Evolutionary conservation across 2,329 filamentous ascomycete species (phyloP), one percentile per base, ranked within the genome.

Genomic region (Leptographium lundbergii): DNA sequence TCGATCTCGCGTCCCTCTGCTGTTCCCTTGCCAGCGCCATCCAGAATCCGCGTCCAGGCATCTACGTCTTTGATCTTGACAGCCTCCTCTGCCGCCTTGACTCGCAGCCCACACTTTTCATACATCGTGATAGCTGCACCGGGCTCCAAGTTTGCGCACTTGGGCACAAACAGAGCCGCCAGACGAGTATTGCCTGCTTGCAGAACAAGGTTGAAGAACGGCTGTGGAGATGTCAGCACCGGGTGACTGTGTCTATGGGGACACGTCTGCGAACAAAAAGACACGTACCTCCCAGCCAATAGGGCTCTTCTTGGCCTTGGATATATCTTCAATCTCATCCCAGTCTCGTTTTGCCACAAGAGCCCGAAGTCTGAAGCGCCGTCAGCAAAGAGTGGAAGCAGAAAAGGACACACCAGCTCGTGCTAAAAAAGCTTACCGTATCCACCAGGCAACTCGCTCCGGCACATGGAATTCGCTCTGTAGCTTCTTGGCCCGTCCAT

Each of bases 391-490:
- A 57, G 59, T 57, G 45, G 57, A 54, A 45, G 32, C 19, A 27
- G 11, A 29, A 56, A 22, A 5, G 29, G 32, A 19, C 17, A 4
- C 25, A 36, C 6, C 6, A n/a, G n/a, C 6, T 19, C n/a, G 11
- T 13, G 22, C 54, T 34, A 34, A 54, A 11, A 22, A 32, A 9
- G 13, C 54, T 1, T 70, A 84, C 80, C 82, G 75, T 61, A 84
- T 81, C 90, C 92, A 99, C 84, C 89, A 92, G 63, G 85, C 88
- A 34, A 90, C 88, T 72, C 91, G 95, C 65, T 97, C 94, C 0
- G 88, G 84, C 54, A 99, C 86, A 68, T 91, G 95, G 76, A 99
- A 99, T 65, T 97, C 92, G 69, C 80, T 86, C 69, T 94, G 88
- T 4, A 97, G 80, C 72, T 92, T 96, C 72, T 87, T 88, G 25